phyloP scores from a whole-genome alignment of 805 yeast species.

The Candida morakotiae region DNA sequence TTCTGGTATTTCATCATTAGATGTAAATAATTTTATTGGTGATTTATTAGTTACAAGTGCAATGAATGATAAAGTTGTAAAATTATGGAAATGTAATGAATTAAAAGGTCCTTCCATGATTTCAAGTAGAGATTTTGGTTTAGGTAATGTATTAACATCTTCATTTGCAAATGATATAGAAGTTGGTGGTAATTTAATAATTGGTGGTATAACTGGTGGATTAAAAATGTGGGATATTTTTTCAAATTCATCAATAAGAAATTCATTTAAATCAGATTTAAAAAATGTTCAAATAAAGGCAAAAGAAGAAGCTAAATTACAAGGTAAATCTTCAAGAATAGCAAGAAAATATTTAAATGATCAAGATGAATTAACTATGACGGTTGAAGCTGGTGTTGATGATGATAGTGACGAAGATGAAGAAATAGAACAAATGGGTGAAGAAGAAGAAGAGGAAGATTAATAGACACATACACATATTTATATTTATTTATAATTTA shows the following conservation, averaged over 20 bases:
- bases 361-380: conserved; percentile 52
- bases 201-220: conserved; percentile 84
- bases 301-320: conserved; percentile 47
- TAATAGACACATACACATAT: conserved; percentile 1
- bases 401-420: conserved; percentile 46
- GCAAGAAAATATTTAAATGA: conserved; percentile 62
- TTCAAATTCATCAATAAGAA: conserved; percentile 74
- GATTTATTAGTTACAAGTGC: conserved; percentile 84
- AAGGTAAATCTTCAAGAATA: conserved; percentile 66
- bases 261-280: conserved; percentile 59
- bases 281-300: conserved; percentile 52
- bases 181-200: conserved; percentile 74
- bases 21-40: conserved; percentile 60
- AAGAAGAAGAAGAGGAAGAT: conserved; percentile 16
- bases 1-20: conserved; percentile 82
- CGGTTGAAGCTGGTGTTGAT: conserved; percentile 62
- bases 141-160: conserved; percentile 84
- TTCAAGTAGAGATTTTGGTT: conserved; percentile 84
- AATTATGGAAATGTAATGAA: conserved; percentile 75
- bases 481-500: conserved; percentile 1
- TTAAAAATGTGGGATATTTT: conserved; percentile 92
- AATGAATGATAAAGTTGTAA: conserved; percentile 81
- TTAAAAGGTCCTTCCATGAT: conserved; percentile 74
- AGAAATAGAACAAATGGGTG: conserved; percentile 14
- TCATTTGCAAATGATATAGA: conserved; percentile 85